phyloP scores from a whole-genome alignment of 2,329 filamentous ascomycete species.

The Talaromyces sp. region DNA sequence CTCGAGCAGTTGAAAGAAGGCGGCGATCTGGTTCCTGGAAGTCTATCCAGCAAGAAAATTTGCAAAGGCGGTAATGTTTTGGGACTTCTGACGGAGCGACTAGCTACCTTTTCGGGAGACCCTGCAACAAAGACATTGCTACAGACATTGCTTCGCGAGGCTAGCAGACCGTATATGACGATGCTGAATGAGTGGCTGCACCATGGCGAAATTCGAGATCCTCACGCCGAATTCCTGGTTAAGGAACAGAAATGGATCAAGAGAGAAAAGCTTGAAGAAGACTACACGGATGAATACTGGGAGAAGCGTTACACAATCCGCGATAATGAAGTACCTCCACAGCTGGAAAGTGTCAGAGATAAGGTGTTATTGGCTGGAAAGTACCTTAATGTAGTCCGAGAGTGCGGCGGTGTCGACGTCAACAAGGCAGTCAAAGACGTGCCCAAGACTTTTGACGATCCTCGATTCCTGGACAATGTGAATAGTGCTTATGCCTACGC shows the following conservation, averaged over 20 bases:
- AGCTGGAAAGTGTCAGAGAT: conserved; percentile 84
- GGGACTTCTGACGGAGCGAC: conserved; percentile 74
- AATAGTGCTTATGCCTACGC: conserved; percentile 92
- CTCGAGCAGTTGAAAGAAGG: conserved; percentile 85
- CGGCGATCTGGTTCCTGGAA: conserved; percentile 72
- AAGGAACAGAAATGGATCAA: conserved; percentile 95
- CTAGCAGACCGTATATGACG: conserved; percentile 90
- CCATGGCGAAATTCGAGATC: conserved; percentile 90
- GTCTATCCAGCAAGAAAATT: conserved; percentile 80
- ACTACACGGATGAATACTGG: conserved; percentile 99
- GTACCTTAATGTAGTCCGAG: conserved; percentile 94
- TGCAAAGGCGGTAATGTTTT: conserved; percentile 98
- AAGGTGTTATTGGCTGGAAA: conserved; percentile 95
- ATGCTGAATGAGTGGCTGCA: conserved; percentile 99
- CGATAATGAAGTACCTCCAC: conserved; percentile 84
- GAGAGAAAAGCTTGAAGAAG: conserved; percentile 83
- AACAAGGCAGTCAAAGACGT: conserved; percentile 83
- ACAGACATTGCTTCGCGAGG: conserved; percentile 77
- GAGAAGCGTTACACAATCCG: conserved; percentile 94
- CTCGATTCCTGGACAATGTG: conserved; percentile 89
- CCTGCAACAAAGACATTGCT: conserved; percentile 79
- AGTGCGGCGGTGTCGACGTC: conserved; percentile 93
- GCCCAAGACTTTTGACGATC: conserved; percentile 89
- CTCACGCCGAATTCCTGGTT: conserved; percentile 88
- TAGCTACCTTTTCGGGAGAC: conserved; percentile 90